These are phyloP conservation scores for Ramalina peruviana DNA, from an alignment of 495 filamentous ascomycete species.

Conservation along the genomic window DNA sequence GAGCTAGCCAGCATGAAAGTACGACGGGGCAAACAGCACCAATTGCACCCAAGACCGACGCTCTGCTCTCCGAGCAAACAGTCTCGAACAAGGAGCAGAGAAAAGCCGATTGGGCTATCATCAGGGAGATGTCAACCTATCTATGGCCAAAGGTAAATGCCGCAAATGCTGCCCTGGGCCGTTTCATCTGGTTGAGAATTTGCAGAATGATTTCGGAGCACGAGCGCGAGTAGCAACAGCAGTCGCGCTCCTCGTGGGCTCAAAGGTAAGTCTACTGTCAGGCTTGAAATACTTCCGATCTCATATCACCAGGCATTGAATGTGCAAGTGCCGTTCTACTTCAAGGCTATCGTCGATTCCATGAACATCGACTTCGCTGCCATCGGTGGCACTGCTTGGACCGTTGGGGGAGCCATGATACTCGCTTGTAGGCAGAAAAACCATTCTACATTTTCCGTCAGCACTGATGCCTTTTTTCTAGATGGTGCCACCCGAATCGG, in stretches of 20 bases:
- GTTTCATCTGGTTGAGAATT: neutral
- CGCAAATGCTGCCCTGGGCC: neutral
- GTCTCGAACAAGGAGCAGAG: conserved; percentile 69
- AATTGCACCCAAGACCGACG: conserved; percentile 26
- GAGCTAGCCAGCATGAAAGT: conserved; percentile 13
- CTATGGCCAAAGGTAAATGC: conserved; percentile 76
- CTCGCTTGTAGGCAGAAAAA: conserved; percentile 48
- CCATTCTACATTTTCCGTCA: neutral
- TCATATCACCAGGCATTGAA: conserved; percentile 52
- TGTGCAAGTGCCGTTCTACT: conserved; percentile 97
- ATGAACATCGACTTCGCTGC: conserved; percentile 90
- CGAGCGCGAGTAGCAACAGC: conserved; percentile 73
- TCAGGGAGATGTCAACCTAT: conserved; percentile 93
- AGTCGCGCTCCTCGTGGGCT: conserved; percentile 68
- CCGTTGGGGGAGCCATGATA: conserved; percentile 83
- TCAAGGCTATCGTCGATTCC: conserved; percentile 90
- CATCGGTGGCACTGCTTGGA: conserved; percentile 71
- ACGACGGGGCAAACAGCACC: neutral
- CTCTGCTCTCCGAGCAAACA: conserved; percentile 40
- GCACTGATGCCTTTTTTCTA: conserved; percentile 14
- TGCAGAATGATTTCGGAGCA: conserved; percentile 58
- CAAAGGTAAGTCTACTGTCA: conserved; percentile 42
- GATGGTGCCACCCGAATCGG: conserved; percentile 82
- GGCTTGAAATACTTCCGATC: neutral
- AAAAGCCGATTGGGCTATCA: conserved; percentile 95